A percentile compares a stretch with the other conserved stretches of the same genome.
Evolutionary conservation across 352 stramenopile genomes (phyloP).

Genomic region (Pythium biforme): DNA sequence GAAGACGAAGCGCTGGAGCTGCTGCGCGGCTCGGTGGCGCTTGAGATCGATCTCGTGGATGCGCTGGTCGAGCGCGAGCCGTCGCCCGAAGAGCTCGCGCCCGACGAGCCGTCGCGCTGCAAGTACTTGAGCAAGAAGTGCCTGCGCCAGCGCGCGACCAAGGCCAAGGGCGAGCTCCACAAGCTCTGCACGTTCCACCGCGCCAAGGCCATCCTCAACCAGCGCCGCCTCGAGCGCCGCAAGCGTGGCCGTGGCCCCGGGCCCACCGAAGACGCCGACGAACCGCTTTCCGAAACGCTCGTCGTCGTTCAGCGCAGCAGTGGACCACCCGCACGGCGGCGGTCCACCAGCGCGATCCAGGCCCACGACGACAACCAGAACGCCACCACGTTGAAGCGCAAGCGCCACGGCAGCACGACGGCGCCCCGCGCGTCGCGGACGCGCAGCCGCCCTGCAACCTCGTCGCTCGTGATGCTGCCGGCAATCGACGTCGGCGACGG

Average conservation of each 20-base stretch:
- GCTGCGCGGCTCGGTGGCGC: constrained; percentile 11
- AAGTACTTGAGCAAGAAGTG: constrained; percentile 40
- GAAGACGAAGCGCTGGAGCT: constrained; percentile 9
- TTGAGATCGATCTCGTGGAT: constrained; percentile 18
- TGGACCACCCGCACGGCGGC: not conserved
- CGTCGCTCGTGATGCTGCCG: constrained; percentile 18
- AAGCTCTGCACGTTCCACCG: constrained; percentile 38
- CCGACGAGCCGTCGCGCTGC: constrained; percentile 27
- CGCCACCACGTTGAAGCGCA: not conserved
- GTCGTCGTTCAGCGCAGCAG: not conserved
- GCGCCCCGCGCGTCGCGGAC: constrained; percentile 1
- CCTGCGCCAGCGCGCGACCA: constrained; percentile 22
- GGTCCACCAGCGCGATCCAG: constrained; percentile 8
- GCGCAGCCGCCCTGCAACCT: not conserved
- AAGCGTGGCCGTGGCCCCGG: constrained; percentile 14
- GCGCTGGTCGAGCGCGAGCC: constrained; percentile 25
- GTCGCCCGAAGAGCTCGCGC: constrained; percentile 23
- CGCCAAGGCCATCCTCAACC: constrained; percentile 34
- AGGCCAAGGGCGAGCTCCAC: constrained; percentile 34
- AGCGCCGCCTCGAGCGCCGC: constrained; percentile 31
- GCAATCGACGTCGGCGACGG: constrained; percentile 16
- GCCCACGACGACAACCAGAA: not conserved
- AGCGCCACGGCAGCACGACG: no score
- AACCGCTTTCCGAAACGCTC: not conserved
- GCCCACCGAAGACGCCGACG: no score